Conservation (phyloP, 139 green algal species). For the Micractinium sp. region DNA sequence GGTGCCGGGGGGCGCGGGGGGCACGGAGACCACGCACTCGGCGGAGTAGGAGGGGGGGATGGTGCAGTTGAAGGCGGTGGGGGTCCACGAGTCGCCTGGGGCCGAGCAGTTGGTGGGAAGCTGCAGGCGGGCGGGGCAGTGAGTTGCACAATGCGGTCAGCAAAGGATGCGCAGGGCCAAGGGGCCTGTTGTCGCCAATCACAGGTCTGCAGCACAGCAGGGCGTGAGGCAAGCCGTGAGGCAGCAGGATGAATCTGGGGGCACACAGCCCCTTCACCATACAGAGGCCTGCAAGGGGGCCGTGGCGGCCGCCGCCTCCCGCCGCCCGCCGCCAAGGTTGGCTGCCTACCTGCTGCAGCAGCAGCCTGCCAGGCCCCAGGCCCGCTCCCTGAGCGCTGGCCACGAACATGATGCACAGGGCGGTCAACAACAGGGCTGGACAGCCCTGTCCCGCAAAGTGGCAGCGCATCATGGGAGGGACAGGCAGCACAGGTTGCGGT, state of each 20-base stretch:
- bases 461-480: background rate
- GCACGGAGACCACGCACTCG: background rate
- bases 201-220: background rate
- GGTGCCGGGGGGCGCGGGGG: background rate
- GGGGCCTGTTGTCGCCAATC: no score
- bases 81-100: background rate
- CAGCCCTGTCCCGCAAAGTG: no score
- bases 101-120: slow-evolving; percentile 5
- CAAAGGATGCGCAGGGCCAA: no score
- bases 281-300: background rate
- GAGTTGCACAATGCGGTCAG: no score
- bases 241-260: background rate
- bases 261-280: no score
- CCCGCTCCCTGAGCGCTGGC: background rate
- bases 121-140: no score
- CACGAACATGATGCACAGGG: no score
- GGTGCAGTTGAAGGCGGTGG: background rate
- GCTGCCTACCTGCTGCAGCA: background rate
- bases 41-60: background rate
- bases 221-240: no score
- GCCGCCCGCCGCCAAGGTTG: background rate
- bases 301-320: background rate
- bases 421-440: no score
- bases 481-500: background rate
- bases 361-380: background rate